Base-by-base conservation (phyloP, 2,329 filamentous ascomycete genomes). In the Colletotrichum sublineola region DNA sequence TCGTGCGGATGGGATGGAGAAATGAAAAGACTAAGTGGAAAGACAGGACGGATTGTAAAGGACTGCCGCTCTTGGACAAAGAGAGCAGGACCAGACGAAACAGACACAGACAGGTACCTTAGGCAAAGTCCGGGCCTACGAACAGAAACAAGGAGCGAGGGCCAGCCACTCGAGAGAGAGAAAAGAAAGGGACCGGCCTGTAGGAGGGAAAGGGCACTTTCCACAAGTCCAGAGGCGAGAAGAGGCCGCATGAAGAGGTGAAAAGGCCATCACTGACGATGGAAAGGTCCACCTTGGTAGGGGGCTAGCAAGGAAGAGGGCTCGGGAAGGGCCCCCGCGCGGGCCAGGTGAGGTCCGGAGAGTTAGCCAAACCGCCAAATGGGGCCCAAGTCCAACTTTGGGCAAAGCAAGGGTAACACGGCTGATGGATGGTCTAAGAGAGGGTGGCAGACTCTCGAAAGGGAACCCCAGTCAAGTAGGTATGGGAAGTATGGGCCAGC, bases 41-140 rank as follows among this genome's bases (percentile, higher is more conserved):
- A 74, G 71, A 55, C 66, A 44, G 67, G 56, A 68, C 64, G 52
- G 71, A 68, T 42, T 52, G 73, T 65, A 58, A 33, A 61, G 57
- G 68, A 68, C 42, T 66, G 57, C 55, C 57, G 65, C 64, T 65
- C 67, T 62, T 71, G 74, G 70, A 71, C 68, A 66, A 67, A 74
- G 73, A 78, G 80, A 79, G 82, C 77, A 80, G 81, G 81, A 81
- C 80, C 76, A 80, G 82, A 82, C 83, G 83, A 85, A 84, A 84
- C 81, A 83, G 80, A 77, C 80, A 81, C 80, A 24, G 24, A 24
- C 20, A 44, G 40, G 40, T 79, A 24, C 24, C 24, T 24, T 24
- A 79, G 75, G 76, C 75, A 73, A 75, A 76, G 71, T 75, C 70
- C 76, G 76, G 76, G 76, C 58, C 74, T 75, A 77, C 77, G 78